These are phyloP conservation scores for Backusella parvicylindrica DNA, from an alignment of 192 early-diverging fungal genomes.

Conservation along the genomic window DNA sequence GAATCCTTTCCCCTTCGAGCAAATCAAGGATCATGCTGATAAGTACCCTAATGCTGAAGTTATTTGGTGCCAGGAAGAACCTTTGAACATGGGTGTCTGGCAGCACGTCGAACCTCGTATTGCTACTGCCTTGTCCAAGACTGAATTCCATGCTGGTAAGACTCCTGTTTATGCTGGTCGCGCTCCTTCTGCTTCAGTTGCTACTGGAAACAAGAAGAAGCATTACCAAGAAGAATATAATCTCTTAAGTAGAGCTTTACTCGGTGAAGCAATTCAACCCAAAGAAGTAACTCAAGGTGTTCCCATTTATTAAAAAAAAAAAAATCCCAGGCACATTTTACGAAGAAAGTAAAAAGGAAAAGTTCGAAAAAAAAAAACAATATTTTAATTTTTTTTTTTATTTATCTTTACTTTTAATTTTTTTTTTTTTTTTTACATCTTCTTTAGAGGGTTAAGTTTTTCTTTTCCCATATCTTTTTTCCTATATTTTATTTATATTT, in stretches of 20 bases:
- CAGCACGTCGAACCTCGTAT: slow-evolving; percentile 84
- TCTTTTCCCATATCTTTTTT: not conserved
- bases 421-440: not conserved
- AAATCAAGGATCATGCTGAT: slow-evolving; percentile 80
- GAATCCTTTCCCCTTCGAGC: slow-evolving; percentile 93
- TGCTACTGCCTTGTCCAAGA: slow-evolving; percentile 73
- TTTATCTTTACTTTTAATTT: not conserved
- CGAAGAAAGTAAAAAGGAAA: slow-evolving; percentile 4
- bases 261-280: slow-evolving; percentile 65
- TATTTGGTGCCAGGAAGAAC: slow-evolving; percentile 96
- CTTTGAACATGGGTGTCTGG: slow-evolving; percentile 93
- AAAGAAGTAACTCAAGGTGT: slow-evolving; percentile 65
- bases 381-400: not conserved
- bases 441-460: not conserved
- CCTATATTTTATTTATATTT: not conserved
- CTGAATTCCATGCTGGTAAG: slow-evolving; percentile 63
- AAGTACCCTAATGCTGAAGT: slow-evolving; percentile 91
- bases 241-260: slow-evolving; percentile 66
- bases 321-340: not conserved
- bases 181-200: slow-evolving; percentile 83
- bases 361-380: not conserved
- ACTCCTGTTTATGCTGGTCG: slow-evolving; percentile 64
- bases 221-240: slow-evolving; percentile 82
- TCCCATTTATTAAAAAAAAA: slow-evolving; percentile 56
- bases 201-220: slow-evolving; percentile 94